Evolutionary conservation across 176 grass and related monocot species (phyloP).

Genomic region (Phragmites australis): DNA sequence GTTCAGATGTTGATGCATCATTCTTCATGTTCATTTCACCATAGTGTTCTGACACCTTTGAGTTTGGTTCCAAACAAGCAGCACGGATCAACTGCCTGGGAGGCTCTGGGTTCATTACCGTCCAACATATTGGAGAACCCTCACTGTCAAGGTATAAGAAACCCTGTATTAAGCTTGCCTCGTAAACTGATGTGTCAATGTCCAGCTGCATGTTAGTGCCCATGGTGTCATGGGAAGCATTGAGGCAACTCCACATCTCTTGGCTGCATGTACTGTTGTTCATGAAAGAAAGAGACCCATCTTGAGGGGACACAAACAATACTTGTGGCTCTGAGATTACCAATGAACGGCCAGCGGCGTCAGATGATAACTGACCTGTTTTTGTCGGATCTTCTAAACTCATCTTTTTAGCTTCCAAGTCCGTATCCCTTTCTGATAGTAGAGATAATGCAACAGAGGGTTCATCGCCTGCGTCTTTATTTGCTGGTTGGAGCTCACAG

Average conservation of each 20-base stretch:
- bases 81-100: slow-evolving; percentile 19
- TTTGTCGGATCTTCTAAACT: slow-evolving; percentile 17
- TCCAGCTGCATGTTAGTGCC: slow-evolving; percentile 29
- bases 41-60: slow-evolving; percentile 8
- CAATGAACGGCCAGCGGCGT: slow-evolving; percentile 1
- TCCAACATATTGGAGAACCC: slow-evolving; percentile 59
- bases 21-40: slow-evolving; percentile 28
- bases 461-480: slow-evolving; percentile 6
- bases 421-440: slow-evolving; percentile 6
- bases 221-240: slow-evolving; percentile 37
- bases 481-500: slow-evolving; percentile 11
- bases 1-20: slow-evolving; percentile 33
- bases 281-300: slow-evolving; percentile 56
- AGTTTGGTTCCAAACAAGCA: slow-evolving; percentile 19
- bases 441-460: slow-evolving; percentile 6
- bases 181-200: slow-evolving; percentile 41
- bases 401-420: slow-evolving; percentile 23
- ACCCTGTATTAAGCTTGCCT: slow-evolving; percentile 74
- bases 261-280: slow-evolving; percentile 24
- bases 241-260: slow-evolving; percentile 40
- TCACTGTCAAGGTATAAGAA: slow-evolving; percentile 58
- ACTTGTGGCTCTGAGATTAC: slow-evolving; percentile 47
- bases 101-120: slow-evolving; percentile 42
- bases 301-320: slow-evolving; percentile 57
- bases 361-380: slow-evolving; percentile 31